Percentiles rank a stretch among this genome's conserved stretches.
Conservation (phyloP, 495 filamentous ascomycete genomes). For the Extremus antarcticus region DNA sequence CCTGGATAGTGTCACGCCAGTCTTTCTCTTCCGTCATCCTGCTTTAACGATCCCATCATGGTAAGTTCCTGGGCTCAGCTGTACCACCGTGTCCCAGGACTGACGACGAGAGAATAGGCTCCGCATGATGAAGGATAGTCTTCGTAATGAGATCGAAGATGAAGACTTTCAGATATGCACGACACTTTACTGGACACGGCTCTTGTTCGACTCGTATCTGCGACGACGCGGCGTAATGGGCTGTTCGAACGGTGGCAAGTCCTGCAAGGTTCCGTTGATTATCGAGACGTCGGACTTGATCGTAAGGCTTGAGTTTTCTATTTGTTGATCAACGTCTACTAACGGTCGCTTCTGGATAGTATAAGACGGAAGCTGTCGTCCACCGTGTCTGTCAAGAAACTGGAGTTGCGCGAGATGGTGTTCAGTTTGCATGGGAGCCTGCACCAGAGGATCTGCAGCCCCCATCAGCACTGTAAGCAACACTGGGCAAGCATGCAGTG, state of each 20-base stretch:
- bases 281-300: neutral
- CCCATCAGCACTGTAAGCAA: neutral
- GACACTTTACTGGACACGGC: neutral
- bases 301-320: neutral
- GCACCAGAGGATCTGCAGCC: neutral
- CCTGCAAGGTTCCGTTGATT: neutral
- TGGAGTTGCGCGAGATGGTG: neutral
- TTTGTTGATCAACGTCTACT: no score
- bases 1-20: neutral
- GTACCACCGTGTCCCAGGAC: no score
- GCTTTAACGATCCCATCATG: neutral
- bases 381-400: neutral
- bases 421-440: neutral
- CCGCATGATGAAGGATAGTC: neutral
- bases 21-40: neutral
- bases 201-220: neutral
- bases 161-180: neutral
- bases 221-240: neutral
- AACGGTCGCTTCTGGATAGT: neutral
- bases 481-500: neutral
- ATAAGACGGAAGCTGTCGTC: neutral
- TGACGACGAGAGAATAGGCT: neutral
- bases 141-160: neutral
- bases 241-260: neutral
- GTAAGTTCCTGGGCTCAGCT: no score